A percentile compares a stretch with the other conserved stretches of the same genome.
Conservation (phyloP, 495 filamentous ascomycete genomes). For the Neurospora hispaniola region DNA sequence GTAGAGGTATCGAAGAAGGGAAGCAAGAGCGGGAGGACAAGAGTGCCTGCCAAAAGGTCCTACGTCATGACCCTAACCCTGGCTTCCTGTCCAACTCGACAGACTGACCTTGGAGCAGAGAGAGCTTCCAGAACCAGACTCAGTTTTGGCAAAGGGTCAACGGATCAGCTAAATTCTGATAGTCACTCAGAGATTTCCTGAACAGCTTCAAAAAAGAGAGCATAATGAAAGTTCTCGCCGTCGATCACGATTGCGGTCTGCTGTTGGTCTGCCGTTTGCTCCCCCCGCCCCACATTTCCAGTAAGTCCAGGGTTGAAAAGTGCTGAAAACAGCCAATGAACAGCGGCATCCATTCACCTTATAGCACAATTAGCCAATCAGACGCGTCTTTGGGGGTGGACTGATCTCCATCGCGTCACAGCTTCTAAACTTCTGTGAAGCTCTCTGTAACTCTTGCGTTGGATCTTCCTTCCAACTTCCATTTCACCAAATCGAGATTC, state of each 20-base stretch:
- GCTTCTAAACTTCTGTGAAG: constrained; percentile 5
- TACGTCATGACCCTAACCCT: constrained; percentile 17
- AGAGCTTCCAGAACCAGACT: background rate
- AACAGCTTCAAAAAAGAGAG: background rate
- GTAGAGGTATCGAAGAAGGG: background rate
- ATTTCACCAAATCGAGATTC: background rate
- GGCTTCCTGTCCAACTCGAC: background rate
- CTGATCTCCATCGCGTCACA: constrained; percentile 19
- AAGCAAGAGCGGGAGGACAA: background rate
- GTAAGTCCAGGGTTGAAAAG: background rate
- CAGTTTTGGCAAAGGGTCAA: background rate
- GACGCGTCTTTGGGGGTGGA: constrained; percentile 13
- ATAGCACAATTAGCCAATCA: constrained; percentile 16
- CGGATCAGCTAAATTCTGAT: background rate
- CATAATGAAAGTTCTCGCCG: background rate
- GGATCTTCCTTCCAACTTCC: background rate
- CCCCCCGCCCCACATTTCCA: background rate
- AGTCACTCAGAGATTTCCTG: background rate
- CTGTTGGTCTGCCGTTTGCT: background rate
- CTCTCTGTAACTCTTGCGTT: background rate
- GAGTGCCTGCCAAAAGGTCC: background rate
- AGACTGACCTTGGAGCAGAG: background rate
- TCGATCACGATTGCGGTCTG: background rate
- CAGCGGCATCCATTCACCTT: background rate
- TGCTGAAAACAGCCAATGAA: background rate